phyloP scores from a whole-genome alignment of 768 basidiomycete genomes.

The Fibroporia radiculosa region DNA sequence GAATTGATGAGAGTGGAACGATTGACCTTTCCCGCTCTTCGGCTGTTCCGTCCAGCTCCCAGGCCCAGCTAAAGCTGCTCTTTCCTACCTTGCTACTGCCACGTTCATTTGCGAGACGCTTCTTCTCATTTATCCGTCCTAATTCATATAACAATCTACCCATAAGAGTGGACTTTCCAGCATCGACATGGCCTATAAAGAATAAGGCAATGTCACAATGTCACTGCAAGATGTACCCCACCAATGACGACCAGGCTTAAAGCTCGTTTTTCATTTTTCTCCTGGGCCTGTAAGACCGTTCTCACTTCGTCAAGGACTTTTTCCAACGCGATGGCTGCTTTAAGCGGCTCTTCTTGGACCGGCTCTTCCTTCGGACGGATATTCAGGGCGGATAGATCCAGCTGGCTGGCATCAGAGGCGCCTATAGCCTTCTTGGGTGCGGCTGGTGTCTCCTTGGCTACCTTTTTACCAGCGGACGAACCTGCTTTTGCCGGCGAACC shows the following conservation, averaged over 20 bases:
- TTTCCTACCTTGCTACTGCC: constrained; percentile 89
- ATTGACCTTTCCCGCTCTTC: constrained; percentile 88
- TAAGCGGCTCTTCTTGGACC: constrained; percentile 42
- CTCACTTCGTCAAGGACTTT: constrained; percentile 80
- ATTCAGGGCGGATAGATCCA: constrained; percentile 74
- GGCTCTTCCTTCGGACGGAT: constrained; percentile 40
- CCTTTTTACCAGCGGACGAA: constrained; percentile 15
- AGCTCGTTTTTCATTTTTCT: constrained; percentile 50
- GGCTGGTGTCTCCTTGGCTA: constrained; percentile 29
- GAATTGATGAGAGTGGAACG: not conserved
- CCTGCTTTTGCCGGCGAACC: constrained; percentile 13
- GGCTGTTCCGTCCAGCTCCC: constrained; percentile 88
- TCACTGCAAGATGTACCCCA: constrained; percentile 24
- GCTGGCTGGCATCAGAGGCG: constrained; percentile 42
- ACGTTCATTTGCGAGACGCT: constrained; percentile 75
- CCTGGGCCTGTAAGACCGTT: constrained; percentile 38
- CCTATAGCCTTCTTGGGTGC: constrained; percentile 32
- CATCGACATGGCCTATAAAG: constrained; percentile 87
- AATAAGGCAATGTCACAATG: not conserved
- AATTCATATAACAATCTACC: constrained; percentile 90
- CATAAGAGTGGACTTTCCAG: constrained; percentile 98
- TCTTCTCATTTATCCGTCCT: constrained; percentile 82
- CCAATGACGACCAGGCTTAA: constrained; percentile 91
- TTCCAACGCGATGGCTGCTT: constrained; percentile 62
- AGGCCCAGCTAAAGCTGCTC: constrained; percentile 95